These are phyloP conservation scores for Albizia julibrissin DNA, from an alignment of 306 rosid species.

Conservation along the genomic window DNA sequence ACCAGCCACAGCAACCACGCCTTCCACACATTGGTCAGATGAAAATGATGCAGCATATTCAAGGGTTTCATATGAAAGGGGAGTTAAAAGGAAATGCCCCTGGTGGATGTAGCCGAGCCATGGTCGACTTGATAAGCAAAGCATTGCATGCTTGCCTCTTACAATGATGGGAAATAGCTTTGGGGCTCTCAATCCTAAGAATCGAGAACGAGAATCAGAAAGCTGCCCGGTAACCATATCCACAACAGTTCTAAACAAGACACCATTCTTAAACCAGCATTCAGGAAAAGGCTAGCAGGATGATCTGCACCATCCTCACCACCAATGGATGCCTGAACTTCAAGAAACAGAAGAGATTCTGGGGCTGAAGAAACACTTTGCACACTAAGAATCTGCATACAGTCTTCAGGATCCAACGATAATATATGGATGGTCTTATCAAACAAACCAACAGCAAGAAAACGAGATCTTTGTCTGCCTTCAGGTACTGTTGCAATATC, in stretches of 20 bases:
- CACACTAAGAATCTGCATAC: conserved; percentile 86
- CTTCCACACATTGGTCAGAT: conserved; percentile 94
- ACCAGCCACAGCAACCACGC: conserved; percentile 93
- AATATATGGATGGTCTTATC: conserved; percentile 86
- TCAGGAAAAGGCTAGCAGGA: conserved; percentile 95
- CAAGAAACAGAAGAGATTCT: conserved; percentile 93
- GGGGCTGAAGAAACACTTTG: conserved; percentile 94
- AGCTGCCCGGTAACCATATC: conserved; percentile 99
- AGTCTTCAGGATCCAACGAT: conserved; percentile 93
- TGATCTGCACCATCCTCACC: conserved; percentile 99
- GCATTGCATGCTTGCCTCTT: conserved; percentile 89
- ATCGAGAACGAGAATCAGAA: conserved; percentile 91
- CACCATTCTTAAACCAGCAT: conserved; percentile 88
- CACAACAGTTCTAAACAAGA: conserved; percentile 92
- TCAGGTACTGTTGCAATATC: conserved; percentile 97
- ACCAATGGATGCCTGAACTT: conserved; percentile 87
- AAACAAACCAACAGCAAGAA: conserved; percentile 92
- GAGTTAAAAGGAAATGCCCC: conserved; percentile 93
- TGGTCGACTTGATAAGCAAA: conserved; percentile 95
- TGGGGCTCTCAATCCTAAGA: conserved; percentile 96
- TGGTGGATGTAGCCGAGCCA: conserved; percentile 99
- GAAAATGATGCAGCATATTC: conserved; percentile 95
- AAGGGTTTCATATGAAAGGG: conserved; percentile 93
- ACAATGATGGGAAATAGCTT: conserved; percentile 75
- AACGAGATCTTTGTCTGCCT: conserved; percentile 94